A percentile compares a stretch with the other conserved stretches of the same genome.
These are phyloP conservation scores for Phytophthora foliorum DNA, from an alignment of 352 stramenopile species.

Conservation along the genomic window DNA sequence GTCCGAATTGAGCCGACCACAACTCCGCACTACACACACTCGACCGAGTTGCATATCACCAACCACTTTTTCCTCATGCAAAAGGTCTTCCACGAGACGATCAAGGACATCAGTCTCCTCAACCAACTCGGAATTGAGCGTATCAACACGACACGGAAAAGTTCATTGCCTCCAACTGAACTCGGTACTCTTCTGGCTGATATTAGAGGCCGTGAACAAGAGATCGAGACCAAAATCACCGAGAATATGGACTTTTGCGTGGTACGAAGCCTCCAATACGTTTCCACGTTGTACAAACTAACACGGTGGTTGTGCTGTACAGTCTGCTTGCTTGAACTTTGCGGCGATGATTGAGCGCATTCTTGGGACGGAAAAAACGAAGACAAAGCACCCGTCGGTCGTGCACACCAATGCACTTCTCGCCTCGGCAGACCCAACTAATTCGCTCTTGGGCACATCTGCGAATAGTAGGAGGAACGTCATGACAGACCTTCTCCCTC, in stretches of 20 bases:
- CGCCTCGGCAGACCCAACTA: conserved; percentile 15
- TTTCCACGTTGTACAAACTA: conserved; percentile 1
- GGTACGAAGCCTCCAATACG: conserved; percentile 20
- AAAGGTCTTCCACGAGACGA: conserved; percentile 52
- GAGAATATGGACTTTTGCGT: conserved; percentile 55
- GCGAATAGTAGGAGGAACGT: background rate
- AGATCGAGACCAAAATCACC: conserved; percentile 41
- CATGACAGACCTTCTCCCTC: background rate
- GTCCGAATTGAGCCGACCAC: background rate
- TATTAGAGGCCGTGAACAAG: conserved; percentile 18
- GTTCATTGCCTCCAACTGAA: background rate
- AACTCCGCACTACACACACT: conserved; percentile 5
- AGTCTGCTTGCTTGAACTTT: conserved; percentile 36
- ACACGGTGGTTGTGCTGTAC: background rate
- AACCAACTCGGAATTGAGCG: conserved; percentile 47
- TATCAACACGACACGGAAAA: conserved; percentile 20
- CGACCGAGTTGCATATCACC: conserved; percentile 47
- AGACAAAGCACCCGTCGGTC: background rate
- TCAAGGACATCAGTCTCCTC: conserved; percentile 58
- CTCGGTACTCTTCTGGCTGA: conserved; percentile 2
- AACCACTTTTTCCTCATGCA: conserved; percentile 58
- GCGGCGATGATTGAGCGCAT: conserved; percentile 25
- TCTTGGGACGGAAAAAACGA: conserved; percentile 5
- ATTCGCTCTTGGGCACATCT: background rate
- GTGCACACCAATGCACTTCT: conserved; percentile 27